These are phyloP conservation scores for Sedum album DNA, from an alignment of 164 flowering plant species.

Conservation along the genomic window DNA sequence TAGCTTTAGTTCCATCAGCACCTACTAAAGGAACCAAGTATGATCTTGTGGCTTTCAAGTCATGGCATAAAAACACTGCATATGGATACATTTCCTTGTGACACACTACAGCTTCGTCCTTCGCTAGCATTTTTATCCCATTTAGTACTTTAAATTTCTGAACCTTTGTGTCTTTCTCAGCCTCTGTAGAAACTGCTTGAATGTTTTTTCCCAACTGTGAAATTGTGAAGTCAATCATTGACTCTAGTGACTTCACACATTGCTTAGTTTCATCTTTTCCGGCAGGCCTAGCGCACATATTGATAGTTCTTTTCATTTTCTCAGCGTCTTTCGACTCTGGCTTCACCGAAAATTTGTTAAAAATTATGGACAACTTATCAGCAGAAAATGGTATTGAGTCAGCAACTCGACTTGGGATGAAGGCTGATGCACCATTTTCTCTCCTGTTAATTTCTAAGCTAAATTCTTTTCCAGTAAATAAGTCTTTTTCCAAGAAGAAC, in stretches of 20 bases:
- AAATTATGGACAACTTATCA: conserved; percentile 20
- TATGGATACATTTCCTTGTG: conserved; percentile 32
- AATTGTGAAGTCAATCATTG: conserved; percentile 36
- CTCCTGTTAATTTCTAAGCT: conserved; percentile 20
- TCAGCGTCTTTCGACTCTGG: conserved; percentile 29
- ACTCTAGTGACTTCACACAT: conserved; percentile 40
- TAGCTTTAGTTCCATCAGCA: conserved; percentile 28
- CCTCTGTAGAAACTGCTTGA: conserved; percentile 31
- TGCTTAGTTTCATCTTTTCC: conserved; percentile 30
- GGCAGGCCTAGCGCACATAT: conserved; percentile 25
- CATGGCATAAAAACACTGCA: conserved; percentile 38
- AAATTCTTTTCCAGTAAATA: conserved; percentile 22
- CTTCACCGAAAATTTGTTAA: conserved; percentile 21
- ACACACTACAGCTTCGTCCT: conserved; percentile 27
- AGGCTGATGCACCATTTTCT: conserved; percentile 15
- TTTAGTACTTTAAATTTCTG: conserved; percentile 22
- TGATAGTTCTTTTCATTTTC: conserved; percentile 25
- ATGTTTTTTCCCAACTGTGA: conserved; percentile 29
- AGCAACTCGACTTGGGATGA: conserved; percentile 28
- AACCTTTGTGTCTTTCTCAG: conserved; percentile 15
- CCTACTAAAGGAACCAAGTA: conserved; percentile 28
- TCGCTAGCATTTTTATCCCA: conserved; percentile 19
- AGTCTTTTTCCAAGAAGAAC: conserved; percentile 36
- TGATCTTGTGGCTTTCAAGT: conserved; percentile 18
- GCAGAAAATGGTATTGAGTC: conserved; percentile 35